Evolutionary conservation across 2,329 filamentous ascomycete species (phyloP), one percentile per base, ranked within the genome.

Genomic region (Fusarium incarnatum): DNA sequence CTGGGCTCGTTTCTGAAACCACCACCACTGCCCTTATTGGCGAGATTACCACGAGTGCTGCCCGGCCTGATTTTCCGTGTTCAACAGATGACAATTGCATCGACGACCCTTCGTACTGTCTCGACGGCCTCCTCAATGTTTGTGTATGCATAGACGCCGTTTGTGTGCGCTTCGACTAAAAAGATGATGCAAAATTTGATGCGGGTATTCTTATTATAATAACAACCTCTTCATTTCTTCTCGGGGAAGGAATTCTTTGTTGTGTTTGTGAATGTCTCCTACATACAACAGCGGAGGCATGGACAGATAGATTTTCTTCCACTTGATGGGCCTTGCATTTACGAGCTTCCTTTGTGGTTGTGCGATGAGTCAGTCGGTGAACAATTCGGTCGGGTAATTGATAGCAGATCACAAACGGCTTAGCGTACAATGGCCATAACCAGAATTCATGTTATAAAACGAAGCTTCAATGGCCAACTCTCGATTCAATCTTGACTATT

Each of bases 71-170:
- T n/a, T n/a, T n/a, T n/a, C n/a, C n/a, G 30, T 34, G 15, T 34
- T 9, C 32, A 18, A 9, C 15, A 2, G 2, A 3, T 18, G 15
- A 16, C 15, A 3, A 34, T 5, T 32, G 30, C 6, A 12, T 15
- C 3, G 6, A 1, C 7, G 3, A 32, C 30, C 3, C 13, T 4
- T 15, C 3, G 1, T 8, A 8, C 30, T 32, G 13, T 8, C 30
- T 32, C 32, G 15, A 6, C 8, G 32, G 32, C 5, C 15, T 32
- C 30, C 30, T 34, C 32, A 18, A 34, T 34, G 3, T 34, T 5
- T 34, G 15, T 18, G 8, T 34, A 16, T 34, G 32, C 16, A 34
- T 34, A 34, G 15, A 34, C 16, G 32, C 32, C 32, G 16, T 2
- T n/a, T n/a, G n/a, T n/a, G n/a, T n/a, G n/a, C n/a, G n/a, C n/a